These are phyloP conservation scores for Leccinellum rugosiceps DNA, from an alignment of 768 basidiomycete genomes.

Conservation along the genomic window DNA sequence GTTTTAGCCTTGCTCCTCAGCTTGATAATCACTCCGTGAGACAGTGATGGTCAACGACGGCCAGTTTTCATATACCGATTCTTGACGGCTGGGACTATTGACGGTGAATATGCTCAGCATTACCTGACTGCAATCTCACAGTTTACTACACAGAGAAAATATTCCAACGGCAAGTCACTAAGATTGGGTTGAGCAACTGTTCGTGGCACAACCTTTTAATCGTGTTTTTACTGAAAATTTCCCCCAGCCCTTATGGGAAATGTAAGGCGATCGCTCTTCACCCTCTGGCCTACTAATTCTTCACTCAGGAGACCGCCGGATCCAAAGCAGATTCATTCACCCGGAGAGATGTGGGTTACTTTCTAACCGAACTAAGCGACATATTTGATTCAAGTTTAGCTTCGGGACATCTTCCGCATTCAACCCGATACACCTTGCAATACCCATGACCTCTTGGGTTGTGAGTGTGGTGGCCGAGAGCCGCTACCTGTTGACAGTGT, in stretches of 20 bases:
- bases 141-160: conserved; percentile 70
- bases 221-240: conserved; percentile 7
- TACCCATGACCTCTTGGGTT: conserved; percentile 90
- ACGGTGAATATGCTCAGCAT: conserved; percentile 47
- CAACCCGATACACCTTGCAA: conserved; percentile 77
- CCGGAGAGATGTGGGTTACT: conserved; percentile 67
- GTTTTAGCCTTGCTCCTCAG: neutral
- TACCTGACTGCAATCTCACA: neutral
- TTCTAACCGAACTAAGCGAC: neutral
- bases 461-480: conserved; percentile 51
- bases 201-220: conserved; percentile 29
- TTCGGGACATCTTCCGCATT: conserved; percentile 91
- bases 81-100: conserved; percentile 84
- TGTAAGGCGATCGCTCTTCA: conserved; percentile 32
- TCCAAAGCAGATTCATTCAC: conserved; percentile 86
- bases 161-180: conserved; percentile 91
- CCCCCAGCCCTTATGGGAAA: conserved; percentile 66
- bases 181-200: conserved; percentile 88
- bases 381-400: conserved; percentile 39
- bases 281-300: conserved; percentile 7
- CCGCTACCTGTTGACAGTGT: neutral
- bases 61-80: conserved; percentile 90
- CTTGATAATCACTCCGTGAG: conserved; percentile 9
- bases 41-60: conserved; percentile 89
- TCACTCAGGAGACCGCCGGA: conserved; percentile 37